phyloP scores from a whole-genome alignment of 768 basidiomycete species.

The Trametes maxima region DNA sequence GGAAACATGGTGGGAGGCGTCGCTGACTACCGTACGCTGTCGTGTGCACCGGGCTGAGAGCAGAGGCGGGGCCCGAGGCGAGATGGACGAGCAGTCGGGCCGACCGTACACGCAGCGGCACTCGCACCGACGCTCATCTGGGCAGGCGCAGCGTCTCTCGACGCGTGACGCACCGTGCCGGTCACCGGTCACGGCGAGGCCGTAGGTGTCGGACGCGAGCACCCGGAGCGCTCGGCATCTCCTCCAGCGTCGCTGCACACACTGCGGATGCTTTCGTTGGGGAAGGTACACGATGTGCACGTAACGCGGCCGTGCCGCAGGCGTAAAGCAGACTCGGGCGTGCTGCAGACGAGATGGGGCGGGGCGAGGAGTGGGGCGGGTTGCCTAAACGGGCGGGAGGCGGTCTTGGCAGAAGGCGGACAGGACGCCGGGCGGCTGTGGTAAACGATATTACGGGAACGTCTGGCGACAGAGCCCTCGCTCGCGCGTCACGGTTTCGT shows the following conservation, averaged over 20 bases:
- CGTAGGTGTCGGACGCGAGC: too few relatives aligned
- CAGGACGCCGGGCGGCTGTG: neutral
- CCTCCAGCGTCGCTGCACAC: too few relatives aligned
- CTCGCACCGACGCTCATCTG: too few relatives aligned
- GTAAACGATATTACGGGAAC: neutral
- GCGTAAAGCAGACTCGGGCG: neutral
- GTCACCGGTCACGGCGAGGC: too few relatives aligned
- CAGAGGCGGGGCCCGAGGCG: neutral
- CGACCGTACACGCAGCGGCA: too few relatives aligned
- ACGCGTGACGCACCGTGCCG: too few relatives aligned
- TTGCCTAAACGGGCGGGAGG: neutral
- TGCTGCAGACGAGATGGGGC: neutral
- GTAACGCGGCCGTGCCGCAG: neutral
- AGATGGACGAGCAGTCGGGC: too few relatives aligned
- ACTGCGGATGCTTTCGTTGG: too few relatives aligned
- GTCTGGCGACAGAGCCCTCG: neutral
- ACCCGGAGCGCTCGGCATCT: too few relatives aligned
- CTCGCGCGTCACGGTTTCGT: neutral
- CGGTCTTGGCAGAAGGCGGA: neutral
- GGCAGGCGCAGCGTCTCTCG: too few relatives aligned
- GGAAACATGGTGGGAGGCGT: slow-evolving; percentile 64
- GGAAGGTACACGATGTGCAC: too few relatives aligned
- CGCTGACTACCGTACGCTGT: neutral
- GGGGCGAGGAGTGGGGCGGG: neutral
- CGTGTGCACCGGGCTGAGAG: slow-evolving; percentile 2